These are phyloP conservation scores for Xylariaceae sp. DNA, from an alignment of 2,329 filamentous ascomycete species.

Conservation along the genomic window DNA sequence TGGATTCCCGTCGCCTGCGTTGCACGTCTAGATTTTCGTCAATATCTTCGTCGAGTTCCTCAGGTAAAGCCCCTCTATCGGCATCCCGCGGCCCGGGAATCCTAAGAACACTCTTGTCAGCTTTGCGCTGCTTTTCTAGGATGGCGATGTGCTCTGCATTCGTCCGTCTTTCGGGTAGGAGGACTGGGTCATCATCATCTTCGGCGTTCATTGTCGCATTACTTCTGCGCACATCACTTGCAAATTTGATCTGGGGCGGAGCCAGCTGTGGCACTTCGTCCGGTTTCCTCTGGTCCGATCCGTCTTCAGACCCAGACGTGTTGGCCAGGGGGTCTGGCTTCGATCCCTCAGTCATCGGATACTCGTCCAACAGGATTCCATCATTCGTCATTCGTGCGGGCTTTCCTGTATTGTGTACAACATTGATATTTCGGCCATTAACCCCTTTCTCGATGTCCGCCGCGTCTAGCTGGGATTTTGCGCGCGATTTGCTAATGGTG, in stretches of 20 bases:
- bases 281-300: conserved; percentile 22
- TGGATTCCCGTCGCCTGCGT: conserved; percentile 42
- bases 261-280: conserved; percentile 22
- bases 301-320: conserved; percentile 26
- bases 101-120: conserved; percentile 74
- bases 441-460: conserved; percentile 66
- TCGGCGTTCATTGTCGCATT: conserved; percentile 56
- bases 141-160: conserved; percentile 88
- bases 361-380: conserved; percentile 56
- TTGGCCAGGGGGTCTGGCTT: conserved; percentile 30
- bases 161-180: conserved; percentile 58
- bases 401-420: conserved; percentile 64
- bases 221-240: conserved; percentile 50
- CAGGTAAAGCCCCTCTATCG: conserved; percentile 78
- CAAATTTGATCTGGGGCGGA: conserved; percentile 67
- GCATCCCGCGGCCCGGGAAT: conserved; percentile 93
- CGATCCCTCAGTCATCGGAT: conserved; percentile 41
- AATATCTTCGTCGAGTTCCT: conserved; percentile 50
- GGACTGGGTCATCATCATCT: conserved; percentile 50
- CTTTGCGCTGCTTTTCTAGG: conserved; percentile 79
- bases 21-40: conserved; percentile 37
- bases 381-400: conserved; percentile 66
- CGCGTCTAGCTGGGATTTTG: conserved; percentile 53
- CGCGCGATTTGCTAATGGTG: conserved; percentile 66
- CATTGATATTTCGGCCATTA: conserved; percentile 67